Evolutionary conservation across 1,139 yeast species (phyloP), one percentile per base, ranked within the genome.

Genomic region (Barnettozyma hawaiiensis): DNA sequence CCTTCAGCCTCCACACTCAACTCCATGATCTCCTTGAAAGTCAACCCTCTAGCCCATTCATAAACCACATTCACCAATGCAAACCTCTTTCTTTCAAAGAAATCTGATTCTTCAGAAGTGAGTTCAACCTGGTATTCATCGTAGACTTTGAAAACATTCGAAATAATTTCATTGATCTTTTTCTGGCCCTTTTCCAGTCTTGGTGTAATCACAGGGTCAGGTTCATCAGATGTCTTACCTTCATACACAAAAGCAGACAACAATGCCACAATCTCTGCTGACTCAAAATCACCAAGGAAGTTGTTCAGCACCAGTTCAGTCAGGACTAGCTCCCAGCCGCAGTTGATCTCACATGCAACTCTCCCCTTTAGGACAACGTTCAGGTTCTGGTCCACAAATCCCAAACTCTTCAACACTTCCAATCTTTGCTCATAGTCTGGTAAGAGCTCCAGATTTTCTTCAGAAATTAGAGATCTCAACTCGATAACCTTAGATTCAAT

Each of bases 1-100:
- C 99, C 99, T 64, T 92, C 99, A 27, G 94, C 92, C 57, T 90
- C 97, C 18, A 78, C 80, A 50, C 95, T 85, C 51, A 87, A 73
- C 47, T 78, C 82, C 83, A 90, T 92, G 53, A 92, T 92, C 46
- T 86, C 94, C 51, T 84, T 84, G 66, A 92, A 92, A 1, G 94
- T 75, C 72, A 89, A 73, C 2, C 98, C 99, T 52, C 95, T 74
- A 1, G 97, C 97, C 99, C 99, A 92, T 64, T 92, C 97, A 61
- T 92, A 92, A 4, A 92, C 96, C 11, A 89, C 96, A 61, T 89
- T 92, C 63, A 86, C 85, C 57, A 92, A 71, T 0, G 94, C 96
- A 64, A 92, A 92, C 52, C 98, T 69, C 55, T 87, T 82, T 52
- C 84, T 75, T 47, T 87, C 95, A 48, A 81, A 65, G 55, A 89